Evolutionary conservation across 192 early-diverging fungal genomes (phyloP).

Genomic region (Cladochytrium replicatum): DNA sequence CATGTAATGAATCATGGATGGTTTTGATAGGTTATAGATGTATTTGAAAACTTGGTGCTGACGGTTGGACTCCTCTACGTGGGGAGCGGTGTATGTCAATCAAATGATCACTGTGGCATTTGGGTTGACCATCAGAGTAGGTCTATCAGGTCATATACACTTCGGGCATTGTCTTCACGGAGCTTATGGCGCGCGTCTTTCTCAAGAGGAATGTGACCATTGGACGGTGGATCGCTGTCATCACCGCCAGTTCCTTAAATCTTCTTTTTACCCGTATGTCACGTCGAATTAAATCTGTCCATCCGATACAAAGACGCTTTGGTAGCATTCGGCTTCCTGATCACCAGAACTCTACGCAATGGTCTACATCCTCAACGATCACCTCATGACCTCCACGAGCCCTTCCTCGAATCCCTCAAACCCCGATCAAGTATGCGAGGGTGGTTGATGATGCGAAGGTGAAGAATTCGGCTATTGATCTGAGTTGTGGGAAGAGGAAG

Average conservation of each 20-base stretch:
- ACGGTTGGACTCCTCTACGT: constrained; percentile 21
- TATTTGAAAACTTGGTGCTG: constrained; percentile 16
- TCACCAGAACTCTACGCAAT: constrained; percentile 24
- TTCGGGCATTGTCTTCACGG: constrained; percentile 29
- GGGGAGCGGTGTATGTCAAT: constrained; percentile 20
- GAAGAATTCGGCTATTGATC: too few species aligned
- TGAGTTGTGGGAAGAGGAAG: too few species aligned
- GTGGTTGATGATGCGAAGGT: too few species aligned
- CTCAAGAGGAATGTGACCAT: constrained; percentile 8
- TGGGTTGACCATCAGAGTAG: constrained; percentile 6
- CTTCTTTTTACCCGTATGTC: neutral
- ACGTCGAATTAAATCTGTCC: constrained; percentile 4
- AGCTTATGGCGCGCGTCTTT: constrained; percentile 14
- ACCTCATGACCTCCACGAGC: constrained; percentile 12
- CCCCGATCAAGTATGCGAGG: too few species aligned
- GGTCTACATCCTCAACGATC: constrained; percentile 37
- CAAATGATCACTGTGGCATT: constrained; percentile 7
- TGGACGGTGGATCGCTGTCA: constrained; percentile 22
- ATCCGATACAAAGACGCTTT: too few species aligned
- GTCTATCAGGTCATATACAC: constrained; percentile 33
- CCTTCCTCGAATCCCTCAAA: neutral
- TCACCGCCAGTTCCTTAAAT: constrained; percentile 16
- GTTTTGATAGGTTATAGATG: constrained; percentile 14
- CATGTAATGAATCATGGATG: neutral
- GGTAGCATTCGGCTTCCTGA: constrained; percentile 22